Evolutionary conservation across 805 yeast species (phyloP).

Genomic region (Metschnikowia arizonensis): DNA sequence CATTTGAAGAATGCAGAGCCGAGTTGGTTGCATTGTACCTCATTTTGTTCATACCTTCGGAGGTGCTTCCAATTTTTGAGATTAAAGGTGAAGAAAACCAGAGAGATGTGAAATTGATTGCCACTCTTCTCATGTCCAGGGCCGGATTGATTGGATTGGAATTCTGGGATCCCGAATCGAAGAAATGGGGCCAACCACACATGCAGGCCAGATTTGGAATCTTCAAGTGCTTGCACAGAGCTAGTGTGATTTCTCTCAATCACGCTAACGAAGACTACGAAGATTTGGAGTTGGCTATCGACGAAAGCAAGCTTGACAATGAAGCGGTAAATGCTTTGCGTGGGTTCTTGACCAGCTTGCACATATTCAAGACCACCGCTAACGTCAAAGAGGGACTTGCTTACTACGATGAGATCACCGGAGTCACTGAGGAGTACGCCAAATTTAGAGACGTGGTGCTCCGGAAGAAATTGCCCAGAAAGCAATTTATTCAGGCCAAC

Average conservation of each 20-base stretch:
- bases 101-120: slow-evolving; percentile 58
- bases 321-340: slow-evolving; percentile 73
- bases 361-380: slow-evolving; percentile 74
- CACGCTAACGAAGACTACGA: slow-evolving; percentile 45
- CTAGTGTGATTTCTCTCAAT: slow-evolving; percentile 59
- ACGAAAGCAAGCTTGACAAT: slow-evolving; percentile 57
- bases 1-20: slow-evolving; percentile 91
- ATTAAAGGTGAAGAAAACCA: slow-evolving; percentile 54
- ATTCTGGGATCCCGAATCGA: slow-evolving; percentile 77
- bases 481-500: slow-evolving; percentile 81
- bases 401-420: slow-evolving; percentile 66
- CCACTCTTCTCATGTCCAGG: slow-evolving; percentile 78
- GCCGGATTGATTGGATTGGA: slow-evolving; percentile 83
- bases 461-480: slow-evolving; percentile 73
- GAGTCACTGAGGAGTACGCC: slow-evolving; percentile 59
- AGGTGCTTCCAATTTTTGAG: slow-evolving; percentile 71
- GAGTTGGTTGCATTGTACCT: slow-evolving; percentile 84
- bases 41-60: slow-evolving; percentile 55
- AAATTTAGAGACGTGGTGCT: slow-evolving; percentile 65
- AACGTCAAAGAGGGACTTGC: slow-evolving; percentile 60
- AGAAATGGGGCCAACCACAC: slow-evolving; percentile 93
- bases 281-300: slow-evolving; percentile 59
- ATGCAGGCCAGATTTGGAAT: slow-evolving; percentile 91
- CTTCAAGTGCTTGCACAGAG: slow-evolving; percentile 65
- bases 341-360: slow-evolving; percentile 66